Conservation (phyloP, 202 grass and related monocot genomes). For the Eragrostis tef region DNA sequence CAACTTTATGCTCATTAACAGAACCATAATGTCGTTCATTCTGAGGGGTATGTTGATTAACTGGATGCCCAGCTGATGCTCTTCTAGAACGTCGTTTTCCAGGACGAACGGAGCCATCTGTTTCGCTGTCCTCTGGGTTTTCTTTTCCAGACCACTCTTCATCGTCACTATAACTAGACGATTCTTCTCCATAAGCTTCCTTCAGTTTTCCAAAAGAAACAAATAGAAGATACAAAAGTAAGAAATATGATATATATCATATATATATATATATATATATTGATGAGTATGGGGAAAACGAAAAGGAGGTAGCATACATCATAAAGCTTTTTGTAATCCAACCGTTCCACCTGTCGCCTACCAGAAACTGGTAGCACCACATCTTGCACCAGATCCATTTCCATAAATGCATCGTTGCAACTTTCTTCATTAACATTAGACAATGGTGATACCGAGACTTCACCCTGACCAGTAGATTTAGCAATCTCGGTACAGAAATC, state of each 20-base stretch:
- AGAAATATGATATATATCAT: slow-evolving; percentile 37
- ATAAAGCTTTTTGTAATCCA: slow-evolving; percentile 90
- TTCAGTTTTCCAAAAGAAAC: slow-evolving; percentile 44
- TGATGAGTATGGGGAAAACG: slow-evolving; percentile 17
- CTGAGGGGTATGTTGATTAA: slow-evolving; percentile 42
- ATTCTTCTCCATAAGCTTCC: slow-evolving; percentile 78
- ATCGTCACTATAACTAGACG: slow-evolving; percentile 68
- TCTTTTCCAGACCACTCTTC: slow-evolving; percentile 83
- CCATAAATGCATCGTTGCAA: slow-evolving; percentile 20
- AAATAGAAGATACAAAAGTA: slow-evolving; percentile 24
- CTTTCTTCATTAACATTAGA: slow-evolving; percentile 32
- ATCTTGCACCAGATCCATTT: slow-evolving; percentile 53
- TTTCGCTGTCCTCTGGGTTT: slow-evolving; percentile 52
- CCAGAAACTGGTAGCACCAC: slow-evolving; percentile 51
- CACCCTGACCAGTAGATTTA: slow-evolving; percentile 57
- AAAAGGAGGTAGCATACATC: slow-evolving; percentile 62
- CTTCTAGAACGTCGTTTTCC: slow-evolving; percentile 48
- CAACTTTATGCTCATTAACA: slow-evolving; percentile 34
- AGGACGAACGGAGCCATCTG: slow-evolving; percentile 34
- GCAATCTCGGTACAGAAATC: slow-evolving; percentile 86
- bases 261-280: too few relatives aligned
- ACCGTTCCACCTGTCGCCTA: slow-evolving; percentile 66
- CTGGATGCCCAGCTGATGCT: slow-evolving; percentile 30
- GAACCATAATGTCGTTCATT: slow-evolving; percentile 21
- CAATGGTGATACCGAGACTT: slow-evolving; percentile 45